phyloP scores from a whole-genome alignment of 495 filamentous ascomycete species.

The Penicillium pulvis region DNA sequence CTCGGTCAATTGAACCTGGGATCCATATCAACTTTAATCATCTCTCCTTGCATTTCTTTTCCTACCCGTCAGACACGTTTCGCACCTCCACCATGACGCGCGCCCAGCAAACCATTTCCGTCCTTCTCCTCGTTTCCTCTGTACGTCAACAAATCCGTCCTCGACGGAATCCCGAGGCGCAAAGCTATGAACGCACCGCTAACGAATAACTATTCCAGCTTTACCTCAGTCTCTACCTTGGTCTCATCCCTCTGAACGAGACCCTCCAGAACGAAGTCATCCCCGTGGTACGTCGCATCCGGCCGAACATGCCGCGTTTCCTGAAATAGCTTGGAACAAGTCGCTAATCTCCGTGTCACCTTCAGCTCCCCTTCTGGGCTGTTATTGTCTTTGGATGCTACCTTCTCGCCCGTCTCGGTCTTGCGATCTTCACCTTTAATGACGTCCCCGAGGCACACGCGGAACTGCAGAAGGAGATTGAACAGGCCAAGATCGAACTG shows the following conservation, averaged over 20 bases:
- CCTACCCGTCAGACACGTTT: conserved; percentile 2
- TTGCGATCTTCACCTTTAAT: conserved; percentile 93
- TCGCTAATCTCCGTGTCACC: background rate
- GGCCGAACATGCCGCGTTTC: background rate
- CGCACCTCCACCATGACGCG: conserved; percentile 70
- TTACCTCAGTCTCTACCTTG: conserved; percentile 84
- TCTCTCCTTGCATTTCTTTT: conserved; percentile 12
- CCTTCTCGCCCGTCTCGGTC: conserved; percentile 86
- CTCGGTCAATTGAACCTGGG: conserved; percentile 21
- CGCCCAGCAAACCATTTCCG: conserved; percentile 88
- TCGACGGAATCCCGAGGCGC: background rate
- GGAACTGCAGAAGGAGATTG: conserved; percentile 75
- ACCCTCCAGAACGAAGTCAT: conserved; percentile 57
- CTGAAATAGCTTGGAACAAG: conserved; percentile 5
- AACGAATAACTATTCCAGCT: conserved; percentile 54
- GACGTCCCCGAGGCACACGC: conserved; percentile 90
- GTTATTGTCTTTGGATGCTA: conserved; percentile 92
- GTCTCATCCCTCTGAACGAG: conserved; percentile 79
- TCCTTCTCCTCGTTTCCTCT: conserved; percentile 82
- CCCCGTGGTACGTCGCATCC: conserved; percentile 48
- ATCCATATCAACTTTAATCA: background rate
- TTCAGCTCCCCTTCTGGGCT: conserved; percentile 86
- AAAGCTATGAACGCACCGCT: background rate
- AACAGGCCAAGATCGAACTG: conserved; percentile 52
- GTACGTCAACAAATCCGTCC: conserved; percentile 49